Base-by-base conservation (phyloP, 495 filamentous ascomycete species). In the Aspergillus coremiiformis region DNA sequence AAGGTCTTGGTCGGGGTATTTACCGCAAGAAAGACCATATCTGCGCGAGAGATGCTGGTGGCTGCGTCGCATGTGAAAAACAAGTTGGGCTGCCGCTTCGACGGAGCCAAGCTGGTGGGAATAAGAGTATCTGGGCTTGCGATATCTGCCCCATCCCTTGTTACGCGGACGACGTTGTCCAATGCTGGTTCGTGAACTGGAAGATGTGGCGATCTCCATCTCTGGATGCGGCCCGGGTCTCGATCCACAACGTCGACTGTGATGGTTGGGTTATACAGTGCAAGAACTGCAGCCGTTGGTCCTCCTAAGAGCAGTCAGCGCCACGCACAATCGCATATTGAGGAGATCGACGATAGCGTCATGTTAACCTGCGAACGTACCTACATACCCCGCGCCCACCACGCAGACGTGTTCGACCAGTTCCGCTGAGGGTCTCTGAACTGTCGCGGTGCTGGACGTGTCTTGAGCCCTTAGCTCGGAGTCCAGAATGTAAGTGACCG, bases 151-250 rank as follows among this genome's bases (percentile, higher is more conserved):
- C 80, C 79, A 54, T 89, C 85, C 30, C 86, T 74, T 8, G 82
- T 73, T 5, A 78, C 65, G 29, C 78, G 72, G 7, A 92, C 84
- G 7, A 90, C 74, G n/a, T 84, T 78, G 15, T 77, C 55, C 5
- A 93, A 69, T 0, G 83, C 86, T 1, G 84, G 81, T 61, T 93
- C 88, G 64, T 87, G 84, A 47, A 93, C 89, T 11, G 88, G 88
- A 24, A 90, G 75, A 52, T 84, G 79, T 30, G 73, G 64, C 1
- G 85, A 86, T 51, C 88, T 86, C 88, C 87, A 92, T 23, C 77
- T 73, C 27, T 69, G 70, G 54, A 92, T 84, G n/a, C 86, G 77
- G 7, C 59, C 53, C 17, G 72, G 72, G 61, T 87, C 82, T 44
- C 81, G 67, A 60, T 91, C 87, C 17, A 90, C 82, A 11, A 91